phyloP scores from a whole-genome alignment of 164 flowering plant species.

The Tetracentron sinense region DNA sequence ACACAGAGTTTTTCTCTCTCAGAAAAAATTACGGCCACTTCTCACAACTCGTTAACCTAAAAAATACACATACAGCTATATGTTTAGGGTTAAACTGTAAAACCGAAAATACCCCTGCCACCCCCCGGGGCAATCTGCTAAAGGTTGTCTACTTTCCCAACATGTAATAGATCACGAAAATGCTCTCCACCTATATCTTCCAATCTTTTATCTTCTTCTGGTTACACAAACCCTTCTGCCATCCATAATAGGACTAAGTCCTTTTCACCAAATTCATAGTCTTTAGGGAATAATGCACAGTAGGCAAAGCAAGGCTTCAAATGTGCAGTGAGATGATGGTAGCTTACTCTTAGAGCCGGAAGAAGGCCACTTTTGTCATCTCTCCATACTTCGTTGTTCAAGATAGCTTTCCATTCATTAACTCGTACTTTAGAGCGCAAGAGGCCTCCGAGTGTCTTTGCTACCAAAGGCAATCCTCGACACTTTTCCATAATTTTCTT shows the following conservation, averaged over 20 bases:
- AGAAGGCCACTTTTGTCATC: background rate
- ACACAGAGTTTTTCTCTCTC: too few species aligned
- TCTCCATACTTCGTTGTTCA: constrained; percentile 21
- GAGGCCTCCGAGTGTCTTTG: constrained; percentile 26
- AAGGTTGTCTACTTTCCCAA: too few species aligned
- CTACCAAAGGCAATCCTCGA: constrained; percentile 30
- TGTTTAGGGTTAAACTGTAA: too few species aligned
- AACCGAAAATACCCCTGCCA: too few species aligned
- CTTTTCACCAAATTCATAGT: constrained; percentile 8
- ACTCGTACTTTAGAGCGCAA: constrained; percentile 5
- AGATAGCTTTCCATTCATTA: constrained; percentile 16
- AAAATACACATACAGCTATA: too few species aligned
- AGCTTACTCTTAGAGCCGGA: constrained; percentile 19
- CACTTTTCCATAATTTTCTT: constrained; percentile 26
- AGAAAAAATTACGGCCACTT: too few species aligned
- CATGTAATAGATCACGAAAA: constrained; percentile 19
- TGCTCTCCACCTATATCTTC: constrained; percentile 28
- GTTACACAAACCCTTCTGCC: constrained; percentile 24
- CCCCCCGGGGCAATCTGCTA: too few species aligned
- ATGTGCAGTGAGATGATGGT: constrained; percentile 21
- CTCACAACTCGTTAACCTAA: too few species aligned
- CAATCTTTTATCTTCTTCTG: background rate
- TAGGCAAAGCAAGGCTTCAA: constrained; percentile 32
- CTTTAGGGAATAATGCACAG: constrained; percentile 25
- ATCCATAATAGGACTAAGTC: constrained; percentile 23